Evolutionary conservation across 208 protist genomes (phyloP).

Genomic region (Crithidia thermophila): DNA sequence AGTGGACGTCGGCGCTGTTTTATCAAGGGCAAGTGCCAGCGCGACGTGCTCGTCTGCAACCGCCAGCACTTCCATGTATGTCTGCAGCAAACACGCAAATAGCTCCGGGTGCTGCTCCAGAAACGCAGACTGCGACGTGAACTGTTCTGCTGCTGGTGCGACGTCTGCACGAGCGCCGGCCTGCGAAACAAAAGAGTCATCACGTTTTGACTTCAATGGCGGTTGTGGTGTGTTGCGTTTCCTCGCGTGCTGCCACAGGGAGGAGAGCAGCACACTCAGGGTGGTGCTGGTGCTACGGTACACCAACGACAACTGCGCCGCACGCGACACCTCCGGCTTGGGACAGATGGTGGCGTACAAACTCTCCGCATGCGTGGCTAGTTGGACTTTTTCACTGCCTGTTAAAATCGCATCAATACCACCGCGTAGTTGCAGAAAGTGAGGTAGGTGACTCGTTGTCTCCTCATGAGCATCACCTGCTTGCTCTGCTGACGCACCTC

Average conservation of each 20-base stretch:
- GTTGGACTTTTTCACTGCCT: background rate
- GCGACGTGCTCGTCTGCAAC: background rate
- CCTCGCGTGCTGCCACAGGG: background rate
- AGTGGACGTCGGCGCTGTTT: background rate
- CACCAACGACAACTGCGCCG: background rate
- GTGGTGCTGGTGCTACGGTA: background rate
- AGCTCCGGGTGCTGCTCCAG: too few relatives aligned
- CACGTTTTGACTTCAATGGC: too few relatives aligned
- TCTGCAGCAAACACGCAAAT: too few relatives aligned
- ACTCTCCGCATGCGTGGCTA: background rate
- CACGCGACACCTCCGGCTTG: background rate
- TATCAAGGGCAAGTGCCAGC: background rate
- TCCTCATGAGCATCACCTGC: too few relatives aligned
- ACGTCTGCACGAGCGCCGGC: too few relatives aligned
- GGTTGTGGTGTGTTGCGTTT: too few relatives aligned
- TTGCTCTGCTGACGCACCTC: background rate
- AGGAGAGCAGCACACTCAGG: background rate
- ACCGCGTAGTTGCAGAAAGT: background rate
- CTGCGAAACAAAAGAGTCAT: too few relatives aligned
- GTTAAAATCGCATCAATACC: too few relatives aligned
- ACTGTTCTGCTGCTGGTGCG: too few relatives aligned
- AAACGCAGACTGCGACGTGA: too few relatives aligned
- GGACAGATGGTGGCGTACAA: background rate
- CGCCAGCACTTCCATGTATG: slow-evolving; percentile 3
- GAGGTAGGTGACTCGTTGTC: too few relatives aligned